Evolutionary conservation across 495 filamentous ascomycete species (phyloP).

Genomic region (Annulohypoxylon moriforme): DNA sequence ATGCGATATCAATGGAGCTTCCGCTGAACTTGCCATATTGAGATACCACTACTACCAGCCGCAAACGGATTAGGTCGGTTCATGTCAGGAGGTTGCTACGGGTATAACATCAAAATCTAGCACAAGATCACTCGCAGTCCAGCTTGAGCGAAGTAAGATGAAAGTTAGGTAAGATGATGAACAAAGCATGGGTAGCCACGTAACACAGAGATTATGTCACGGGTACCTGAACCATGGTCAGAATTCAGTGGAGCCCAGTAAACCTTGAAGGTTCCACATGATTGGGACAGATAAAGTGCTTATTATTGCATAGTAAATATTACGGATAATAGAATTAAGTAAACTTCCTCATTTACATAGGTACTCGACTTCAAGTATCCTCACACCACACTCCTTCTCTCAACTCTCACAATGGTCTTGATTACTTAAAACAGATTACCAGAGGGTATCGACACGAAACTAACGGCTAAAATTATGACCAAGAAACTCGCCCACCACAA

Average conservation of each 20-base stretch:
- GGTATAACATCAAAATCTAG: neutral
- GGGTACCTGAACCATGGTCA: neutral
- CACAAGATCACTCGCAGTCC: neutral
- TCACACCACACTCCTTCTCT: neutral
- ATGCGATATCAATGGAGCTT: conserved; percentile 38
- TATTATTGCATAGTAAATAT: conserved; percentile 4
- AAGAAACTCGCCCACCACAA: conserved; percentile 51
- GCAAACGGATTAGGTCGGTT: conserved; percentile 1
- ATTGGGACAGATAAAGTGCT: conserved; percentile 23
- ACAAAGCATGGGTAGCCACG: neutral
- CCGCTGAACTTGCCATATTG: conserved; percentile 26
- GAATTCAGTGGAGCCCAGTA: conserved; percentile 9
- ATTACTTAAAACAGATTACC: conserved; percentile 29
- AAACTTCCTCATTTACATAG: neutral
- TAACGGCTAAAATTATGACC: conserved; percentile 49
- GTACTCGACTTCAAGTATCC: neutral
- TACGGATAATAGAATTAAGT: neutral
- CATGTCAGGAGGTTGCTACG: conserved; percentile 6
- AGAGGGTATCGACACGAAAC: conserved; percentile 51
- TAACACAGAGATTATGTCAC: conserved; percentile 7
- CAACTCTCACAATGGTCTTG: neutral
- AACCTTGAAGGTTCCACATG: conserved; percentile 12
- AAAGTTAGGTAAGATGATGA: neutral
- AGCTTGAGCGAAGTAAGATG: neutral
- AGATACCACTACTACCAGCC: neutral